phyloP scores from a whole-genome alignment of 139 green algal genomes.

The Chlamydomonas eustigma region DNA sequence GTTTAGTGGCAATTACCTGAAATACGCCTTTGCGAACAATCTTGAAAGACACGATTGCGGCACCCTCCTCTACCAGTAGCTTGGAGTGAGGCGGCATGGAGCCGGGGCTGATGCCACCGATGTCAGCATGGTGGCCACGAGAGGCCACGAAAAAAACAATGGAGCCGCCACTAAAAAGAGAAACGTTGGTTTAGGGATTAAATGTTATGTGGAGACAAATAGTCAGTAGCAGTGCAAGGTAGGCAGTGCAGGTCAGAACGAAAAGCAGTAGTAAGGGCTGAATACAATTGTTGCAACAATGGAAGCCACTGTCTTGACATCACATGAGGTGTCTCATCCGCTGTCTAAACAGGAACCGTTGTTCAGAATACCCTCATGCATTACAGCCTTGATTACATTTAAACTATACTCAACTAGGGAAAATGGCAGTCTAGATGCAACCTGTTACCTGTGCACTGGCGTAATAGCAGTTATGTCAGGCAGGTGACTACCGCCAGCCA shows the following conservation, averaged over 20 bases:
- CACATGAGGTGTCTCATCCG: no score
- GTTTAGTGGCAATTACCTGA: slow-evolving; percentile 75
- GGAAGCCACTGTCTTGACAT: no score
- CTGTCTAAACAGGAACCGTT: no score
- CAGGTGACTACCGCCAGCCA: slow-evolving; percentile 90
- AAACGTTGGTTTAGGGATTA: no score
- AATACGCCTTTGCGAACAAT: slow-evolving; percentile 70
- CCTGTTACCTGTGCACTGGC: slow-evolving; percentile 80
- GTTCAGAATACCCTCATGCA: no score
- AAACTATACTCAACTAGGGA: no score
- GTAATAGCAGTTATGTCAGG: slow-evolving; percentile 99
- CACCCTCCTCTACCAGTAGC: slow-evolving; percentile 86
- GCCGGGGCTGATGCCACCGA: slow-evolving; percentile 87
- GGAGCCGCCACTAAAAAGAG: slow-evolving; percentile 22
- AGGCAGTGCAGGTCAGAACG: no score
- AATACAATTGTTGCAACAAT: no score
- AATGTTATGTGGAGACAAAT: not conserved
- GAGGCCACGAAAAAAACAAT: slow-evolving; percentile 94
- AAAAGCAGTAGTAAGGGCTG: no score
- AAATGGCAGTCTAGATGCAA: no score
- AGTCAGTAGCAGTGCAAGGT: not conserved
- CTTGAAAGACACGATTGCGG: slow-evolving; percentile 91
- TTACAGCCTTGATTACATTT: no score
- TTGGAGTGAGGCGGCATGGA: slow-evolving; percentile 89
- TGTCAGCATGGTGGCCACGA: slow-evolving; percentile 68